These are phyloP conservation scores for Ormosia emarginata DNA, from an alignment of 306 rosid species.

Conservation along the genomic window DNA sequence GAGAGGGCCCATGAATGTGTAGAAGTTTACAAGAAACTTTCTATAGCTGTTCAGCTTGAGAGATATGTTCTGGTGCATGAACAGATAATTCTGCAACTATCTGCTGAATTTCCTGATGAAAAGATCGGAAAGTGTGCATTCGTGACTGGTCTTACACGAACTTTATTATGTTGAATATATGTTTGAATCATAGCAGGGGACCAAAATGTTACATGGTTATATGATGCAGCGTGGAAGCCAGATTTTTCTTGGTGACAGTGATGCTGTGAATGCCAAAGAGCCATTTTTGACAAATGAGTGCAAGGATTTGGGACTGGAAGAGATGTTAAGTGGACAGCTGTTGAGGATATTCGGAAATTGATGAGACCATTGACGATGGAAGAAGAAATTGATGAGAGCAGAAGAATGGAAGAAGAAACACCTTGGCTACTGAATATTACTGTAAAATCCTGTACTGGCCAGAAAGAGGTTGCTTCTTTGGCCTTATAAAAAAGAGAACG, in stretches of 20 bases:
- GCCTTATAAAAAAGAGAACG: conserved; percentile 47
- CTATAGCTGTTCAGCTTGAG: conserved; percentile 28
- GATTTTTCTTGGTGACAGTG: conserved; percentile 75
- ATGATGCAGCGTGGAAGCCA: conserved; percentile 63
- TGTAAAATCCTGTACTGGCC: conserved; percentile 63
- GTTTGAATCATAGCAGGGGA: conserved; percentile 62
- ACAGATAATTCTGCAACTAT: conserved; percentile 81
- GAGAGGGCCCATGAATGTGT: too few relatives aligned
- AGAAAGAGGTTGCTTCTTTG: conserved; percentile 50
- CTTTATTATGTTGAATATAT: conserved; percentile 76
- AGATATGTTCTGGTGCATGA: conserved; percentile 88
- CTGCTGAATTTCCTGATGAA: conserved; percentile 77
- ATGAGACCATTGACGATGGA: conserved; percentile 1
- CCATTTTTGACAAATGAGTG: conserved; percentile 83
- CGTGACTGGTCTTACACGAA: conserved; percentile 64
- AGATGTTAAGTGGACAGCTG: conserved; percentile 44
- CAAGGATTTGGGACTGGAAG: conserved; percentile 48
- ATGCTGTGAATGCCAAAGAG: conserved; percentile 73
- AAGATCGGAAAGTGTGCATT: conserved; percentile 70
- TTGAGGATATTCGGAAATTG: conserved; percentile 33
- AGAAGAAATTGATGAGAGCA: conserved; percentile 54
- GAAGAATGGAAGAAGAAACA: conserved; percentile 84
- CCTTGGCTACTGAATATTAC: conserved; percentile 57
- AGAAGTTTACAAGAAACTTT: too few relatives aligned
- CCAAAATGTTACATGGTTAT: conserved; percentile 84